Evolutionary conservation across 441 rosid species (phyloP).

Genomic region (Gossypium trilobum): DNA sequence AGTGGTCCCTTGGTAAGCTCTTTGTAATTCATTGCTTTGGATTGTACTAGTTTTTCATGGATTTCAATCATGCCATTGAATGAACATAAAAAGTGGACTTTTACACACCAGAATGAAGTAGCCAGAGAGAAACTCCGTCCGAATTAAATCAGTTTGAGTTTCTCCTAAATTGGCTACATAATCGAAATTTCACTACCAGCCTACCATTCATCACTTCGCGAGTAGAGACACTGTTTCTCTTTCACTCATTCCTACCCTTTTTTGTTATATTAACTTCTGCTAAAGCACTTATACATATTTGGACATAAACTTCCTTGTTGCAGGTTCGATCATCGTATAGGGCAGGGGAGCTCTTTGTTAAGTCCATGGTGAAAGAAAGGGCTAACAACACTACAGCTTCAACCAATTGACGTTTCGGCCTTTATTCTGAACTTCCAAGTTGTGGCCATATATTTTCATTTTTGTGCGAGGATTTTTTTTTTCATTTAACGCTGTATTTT

Average conservation of each 20-base stretch:
- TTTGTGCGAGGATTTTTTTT: neutral
- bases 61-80: neutral
- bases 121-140: neutral
- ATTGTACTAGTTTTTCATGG: neutral
- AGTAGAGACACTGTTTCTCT: neutral
- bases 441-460: neutral
- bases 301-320: neutral
- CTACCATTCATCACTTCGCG: neutral
- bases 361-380: slow-evolving; percentile 59
- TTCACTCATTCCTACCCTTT: neutral
- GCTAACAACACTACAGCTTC: slow-evolving; percentile 7
- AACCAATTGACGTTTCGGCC: slow-evolving; percentile 4
- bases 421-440: neutral
- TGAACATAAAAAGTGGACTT: neutral
- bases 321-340: slow-evolving; percentile 51
- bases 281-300: neutral
- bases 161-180: neutral
- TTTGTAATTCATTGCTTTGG: neutral
- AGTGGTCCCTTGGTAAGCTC: slow-evolving; percentile 86
- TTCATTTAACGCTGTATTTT: neutral
- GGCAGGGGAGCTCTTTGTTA: slow-evolving; percentile 85
- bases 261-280: neutral
- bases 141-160: neutral
- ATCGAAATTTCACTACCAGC: neutral
- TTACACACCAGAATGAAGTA: neutral